Percentiles rank a stretch among this genome's conserved stretches.
Conservation (phyloP, 176 grass and related monocot species). For the Aegilops longissima region DNA sequence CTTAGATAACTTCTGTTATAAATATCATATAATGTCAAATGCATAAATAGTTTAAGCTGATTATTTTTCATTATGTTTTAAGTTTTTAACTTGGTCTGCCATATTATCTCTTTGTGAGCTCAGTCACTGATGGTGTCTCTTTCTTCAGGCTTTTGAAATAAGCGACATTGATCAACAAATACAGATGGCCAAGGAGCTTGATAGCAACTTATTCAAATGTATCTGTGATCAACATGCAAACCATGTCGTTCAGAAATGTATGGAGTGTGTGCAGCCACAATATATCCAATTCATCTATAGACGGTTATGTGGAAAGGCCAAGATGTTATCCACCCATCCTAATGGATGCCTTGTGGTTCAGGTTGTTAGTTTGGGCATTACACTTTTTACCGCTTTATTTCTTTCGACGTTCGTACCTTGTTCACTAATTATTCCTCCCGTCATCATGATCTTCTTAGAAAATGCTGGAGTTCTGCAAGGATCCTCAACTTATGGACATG, state of each 20-base stretch:
- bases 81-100: not conserved
- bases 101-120: not conserved
- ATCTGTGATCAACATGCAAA: conserved; percentile 45
- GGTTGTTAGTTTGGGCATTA: conserved; percentile 18
- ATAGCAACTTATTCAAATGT: conserved; percentile 39
- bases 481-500: conserved; percentile 6
- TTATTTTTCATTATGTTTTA: not conserved
- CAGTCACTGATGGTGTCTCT: not conserved
- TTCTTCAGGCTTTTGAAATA: conserved; percentile 50
- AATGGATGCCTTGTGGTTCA: conserved; percentile 46
- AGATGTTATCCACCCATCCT: conserved; percentile 27
- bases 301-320: conserved; percentile 27
- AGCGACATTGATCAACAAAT: conserved; percentile 38
- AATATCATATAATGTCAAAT: not conserved
- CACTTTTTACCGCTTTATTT: not conserved
- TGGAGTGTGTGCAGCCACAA: conserved; percentile 49
- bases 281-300: conserved; percentile 36
- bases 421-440: not conserved
- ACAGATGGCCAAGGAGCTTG: conserved; percentile 48
- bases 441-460: conserved; percentile 29
- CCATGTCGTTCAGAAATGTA: conserved; percentile 54
- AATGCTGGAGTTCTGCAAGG: conserved; percentile 39
- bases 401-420: not conserved
- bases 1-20: not conserved
- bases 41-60: not conserved